Percentiles rank a stretch among this genome's conserved stretches.
Evolutionary conservation across 768 basidiomycete genomes (phyloP).

Genomic region (Tephrocybe sp.): DNA sequence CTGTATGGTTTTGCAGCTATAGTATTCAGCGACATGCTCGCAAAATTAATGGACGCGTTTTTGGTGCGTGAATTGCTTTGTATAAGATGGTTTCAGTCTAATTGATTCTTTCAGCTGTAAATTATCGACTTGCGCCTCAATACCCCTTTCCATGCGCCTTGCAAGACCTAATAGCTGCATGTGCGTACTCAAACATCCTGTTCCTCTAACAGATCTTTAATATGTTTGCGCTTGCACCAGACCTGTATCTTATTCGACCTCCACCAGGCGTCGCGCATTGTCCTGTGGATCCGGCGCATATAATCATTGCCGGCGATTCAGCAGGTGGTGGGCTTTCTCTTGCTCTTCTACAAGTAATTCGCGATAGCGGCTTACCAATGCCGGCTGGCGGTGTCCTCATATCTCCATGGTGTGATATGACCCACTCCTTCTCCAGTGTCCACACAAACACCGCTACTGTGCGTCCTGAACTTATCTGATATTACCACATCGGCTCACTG

Average conservation of each 20-base stretch:
- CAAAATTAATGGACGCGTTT: slow-evolving; percentile 90
- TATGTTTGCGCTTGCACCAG: slow-evolving; percentile 33
- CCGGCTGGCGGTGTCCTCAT: slow-evolving; percentile 90
- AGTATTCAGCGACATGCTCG: slow-evolving; percentile 83
- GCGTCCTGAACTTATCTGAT: slow-evolving; percentile 19
- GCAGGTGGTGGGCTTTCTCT: slow-evolving; percentile 89
- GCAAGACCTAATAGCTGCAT: slow-evolving; percentile 88
- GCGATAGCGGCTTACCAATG: slow-evolving; percentile 77
- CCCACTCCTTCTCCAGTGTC: slow-evolving; percentile 91
- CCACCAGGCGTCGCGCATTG: slow-evolving; percentile 76
- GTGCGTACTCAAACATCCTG: slow-evolving; percentile 39
- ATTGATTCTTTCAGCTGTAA: slow-evolving; percentile 51
- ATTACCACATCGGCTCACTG: not conserved
- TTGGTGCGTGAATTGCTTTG: slow-evolving; percentile 44
- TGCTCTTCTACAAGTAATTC: slow-evolving; percentile 82
- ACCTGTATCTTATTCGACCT: slow-evolving; percentile 87
- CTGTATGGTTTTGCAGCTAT: slow-evolving; percentile 41
- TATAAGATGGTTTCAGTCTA: not conserved
- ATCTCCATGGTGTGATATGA: slow-evolving; percentile 91
- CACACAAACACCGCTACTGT: slow-evolving; percentile 84
- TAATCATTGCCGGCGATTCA: slow-evolving; percentile 89
- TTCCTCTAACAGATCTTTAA: not conserved
- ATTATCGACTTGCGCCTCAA: slow-evolving; percentile 90
- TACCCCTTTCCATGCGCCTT: slow-evolving; percentile 95
- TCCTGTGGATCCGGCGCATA: slow-evolving; percentile 77